phyloP scores from a whole-genome alignment of 768 basidiomycete genomes.

The Tulasnella sp. region DNA sequence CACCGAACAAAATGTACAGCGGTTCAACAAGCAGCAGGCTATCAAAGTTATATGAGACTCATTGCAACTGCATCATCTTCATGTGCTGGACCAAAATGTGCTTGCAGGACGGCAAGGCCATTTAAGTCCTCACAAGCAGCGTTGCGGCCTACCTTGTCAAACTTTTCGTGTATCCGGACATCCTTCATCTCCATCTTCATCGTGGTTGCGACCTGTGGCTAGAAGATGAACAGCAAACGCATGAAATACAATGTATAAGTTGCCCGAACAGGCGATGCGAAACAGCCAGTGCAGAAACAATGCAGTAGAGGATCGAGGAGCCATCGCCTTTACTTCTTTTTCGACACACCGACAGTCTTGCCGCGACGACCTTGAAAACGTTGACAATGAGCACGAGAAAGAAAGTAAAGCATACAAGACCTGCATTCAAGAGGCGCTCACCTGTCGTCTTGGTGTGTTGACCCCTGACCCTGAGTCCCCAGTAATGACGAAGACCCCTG shows the following conservation, averaged over 20 bases:
- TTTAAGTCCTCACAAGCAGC: too few relatives aligned
- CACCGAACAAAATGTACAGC: too few relatives aligned
- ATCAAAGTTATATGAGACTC: too few relatives aligned
- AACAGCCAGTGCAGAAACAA: background rate
- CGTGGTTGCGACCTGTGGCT: too few relatives aligned
- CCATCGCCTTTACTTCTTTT: slow-evolving; percentile 48
- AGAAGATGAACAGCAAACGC: too few relatives aligned
- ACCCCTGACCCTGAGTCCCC: slow-evolving; percentile 92
- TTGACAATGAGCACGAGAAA: background rate
- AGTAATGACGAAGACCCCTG: slow-evolving; percentile 84
- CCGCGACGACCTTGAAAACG: slow-evolving; percentile 66
- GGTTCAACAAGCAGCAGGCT: too few relatives aligned
- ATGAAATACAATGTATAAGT: slow-evolving; percentile 2
- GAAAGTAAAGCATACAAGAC: background rate
- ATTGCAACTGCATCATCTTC: background rate
- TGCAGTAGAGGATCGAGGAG: background rate
- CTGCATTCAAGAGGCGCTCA: slow-evolving; percentile 28
- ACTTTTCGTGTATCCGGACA: too few relatives aligned
- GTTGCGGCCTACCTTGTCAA: too few relatives aligned
- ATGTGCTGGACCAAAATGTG: too few relatives aligned
- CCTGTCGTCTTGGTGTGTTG: slow-evolving; percentile 99
- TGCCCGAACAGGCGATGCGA: background rate
- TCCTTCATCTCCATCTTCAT: too few relatives aligned
- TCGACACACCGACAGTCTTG: slow-evolving; percentile 93
- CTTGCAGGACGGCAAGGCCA: too few relatives aligned